Conservation (phyloP, 2,329 filamentous ascomycete genomes). For the Cladophialophora yegresii region DNA sequence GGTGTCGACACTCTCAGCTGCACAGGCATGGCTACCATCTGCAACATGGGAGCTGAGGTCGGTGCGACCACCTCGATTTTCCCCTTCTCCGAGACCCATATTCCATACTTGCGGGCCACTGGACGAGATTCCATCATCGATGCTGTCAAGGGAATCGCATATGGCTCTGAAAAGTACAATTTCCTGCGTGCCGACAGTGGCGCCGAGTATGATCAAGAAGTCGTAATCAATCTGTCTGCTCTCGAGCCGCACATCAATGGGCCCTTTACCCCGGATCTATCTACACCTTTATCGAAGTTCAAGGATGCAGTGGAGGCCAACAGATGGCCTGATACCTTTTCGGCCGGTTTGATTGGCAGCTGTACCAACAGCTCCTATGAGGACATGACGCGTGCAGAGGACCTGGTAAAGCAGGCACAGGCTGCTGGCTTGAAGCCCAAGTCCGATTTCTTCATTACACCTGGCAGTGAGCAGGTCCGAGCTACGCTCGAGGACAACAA, state of each 20-base stretch:
- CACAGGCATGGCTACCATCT: conserved; percentile 90
- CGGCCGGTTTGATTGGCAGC: conserved; percentile 91
- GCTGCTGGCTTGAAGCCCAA: conserved; percentile 87
- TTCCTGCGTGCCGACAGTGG: conserved; percentile 75
- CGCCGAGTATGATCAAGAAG: conserved; percentile 85
- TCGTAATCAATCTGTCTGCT: conserved; percentile 84
- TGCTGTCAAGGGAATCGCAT: conserved; percentile 64
- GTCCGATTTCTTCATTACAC: conserved; percentile 92
- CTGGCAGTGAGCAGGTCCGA: conserved; percentile 93
- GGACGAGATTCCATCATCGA: conserved; percentile 71
- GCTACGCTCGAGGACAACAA: conserved; percentile 89
- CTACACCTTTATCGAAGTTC: conserved; percentile 88
- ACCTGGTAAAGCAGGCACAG: conserved; percentile 86
- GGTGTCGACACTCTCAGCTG: conserved; percentile 86
- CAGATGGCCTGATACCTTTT: conserved; percentile 86
- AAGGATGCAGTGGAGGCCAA: conserved; percentile 80
- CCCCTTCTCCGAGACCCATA: conserved; percentile 82
- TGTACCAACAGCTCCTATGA: conserved; percentile 99
- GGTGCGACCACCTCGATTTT: conserved; percentile 95
- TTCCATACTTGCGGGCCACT: conserved; percentile 83
- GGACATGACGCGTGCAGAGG: conserved; percentile 95
- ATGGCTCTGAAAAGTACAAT: conserved; percentile 60
- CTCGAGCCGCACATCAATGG: conserved; percentile 97
- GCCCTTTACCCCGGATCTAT: conserved; percentile 92
- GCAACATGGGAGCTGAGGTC: conserved; percentile 84